Percentiles rank a stretch among this genome's conserved stretches.
These are phyloP conservation scores for Trypanosoma congolense DNA, from an alignment of 208 protist genomes.

Conservation along the genomic window DNA sequence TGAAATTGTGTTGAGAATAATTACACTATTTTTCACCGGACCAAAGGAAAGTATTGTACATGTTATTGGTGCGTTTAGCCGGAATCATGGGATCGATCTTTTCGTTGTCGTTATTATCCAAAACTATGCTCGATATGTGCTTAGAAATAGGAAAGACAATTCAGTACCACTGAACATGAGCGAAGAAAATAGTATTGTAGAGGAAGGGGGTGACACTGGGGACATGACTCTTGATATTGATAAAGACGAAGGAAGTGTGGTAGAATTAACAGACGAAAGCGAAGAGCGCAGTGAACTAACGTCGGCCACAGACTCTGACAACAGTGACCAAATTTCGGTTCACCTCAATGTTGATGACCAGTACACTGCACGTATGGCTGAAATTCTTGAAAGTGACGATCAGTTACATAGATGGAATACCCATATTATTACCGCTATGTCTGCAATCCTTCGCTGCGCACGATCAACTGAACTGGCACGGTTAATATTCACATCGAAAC, in stretches of 20 bases:
- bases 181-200: too few species aligned
- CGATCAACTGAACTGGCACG: constrained; percentile 52
- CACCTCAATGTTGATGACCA: constrained; percentile 21
- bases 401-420: constrained; percentile 85
- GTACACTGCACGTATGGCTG: constrained; percentile 44
- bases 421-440: constrained; percentile 48
- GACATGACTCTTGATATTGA: constrained; percentile 11
- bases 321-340: not conserved
- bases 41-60: constrained; percentile 27
- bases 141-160: constrained; percentile 19
- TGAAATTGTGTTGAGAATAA: constrained; percentile 71
- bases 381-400: constrained; percentile 71
- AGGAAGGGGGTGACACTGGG: constrained; percentile 1
- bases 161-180: too few species aligned
- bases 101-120: constrained; percentile 83
- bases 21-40: constrained; percentile 56
- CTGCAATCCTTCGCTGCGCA: constrained; percentile 51
- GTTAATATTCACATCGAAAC: constrained; percentile 37
- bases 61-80: constrained; percentile 69
- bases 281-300: not conserved
- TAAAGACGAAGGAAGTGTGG: constrained; percentile 9
- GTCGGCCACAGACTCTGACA: not conserved
- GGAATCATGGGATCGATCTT: constrained; percentile 80
- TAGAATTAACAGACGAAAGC: constrained; percentile 2
- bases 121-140: constrained; percentile 52